phyloP scores from a whole-genome alignment of 129 eudicot genomes.

The Saposhnikovia divaricata region DNA sequence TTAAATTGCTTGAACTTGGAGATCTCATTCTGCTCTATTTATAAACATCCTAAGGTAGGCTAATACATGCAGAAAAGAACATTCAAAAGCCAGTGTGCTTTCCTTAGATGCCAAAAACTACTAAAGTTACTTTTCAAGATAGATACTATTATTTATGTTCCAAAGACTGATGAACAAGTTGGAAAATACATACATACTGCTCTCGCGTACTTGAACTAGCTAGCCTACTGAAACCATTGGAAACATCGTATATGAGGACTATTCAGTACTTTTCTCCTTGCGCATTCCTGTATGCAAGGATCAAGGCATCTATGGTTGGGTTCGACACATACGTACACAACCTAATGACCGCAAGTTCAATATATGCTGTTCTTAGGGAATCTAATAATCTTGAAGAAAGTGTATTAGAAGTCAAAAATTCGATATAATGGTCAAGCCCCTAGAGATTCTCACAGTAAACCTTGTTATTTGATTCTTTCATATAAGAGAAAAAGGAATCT shows the following conservation, averaged over 20 bases:
- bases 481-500: too few species aligned
- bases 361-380: conserved; percentile 22
- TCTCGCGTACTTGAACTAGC: conserved; percentile 9
- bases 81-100: conserved; percentile 41
- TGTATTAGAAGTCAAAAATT: conserved; percentile 14
- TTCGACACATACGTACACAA: conserved; percentile 18
- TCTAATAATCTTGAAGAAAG: conserved; percentile 13
- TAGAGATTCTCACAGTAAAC: conserved; percentile 19
- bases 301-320: conserved; percentile 12
- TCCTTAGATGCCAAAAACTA: conserved; percentile 40
- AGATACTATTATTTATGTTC: conserved; percentile 17
- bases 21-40: conserved; percentile 40
- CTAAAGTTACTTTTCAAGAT: conserved; percentile 36
- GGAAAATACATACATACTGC: conserved; percentile 17
- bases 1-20: conserved; percentile 33
- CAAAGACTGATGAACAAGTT: conserved; percentile 36
- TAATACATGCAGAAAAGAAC: conserved; percentile 30
- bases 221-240: conserved; percentile 12
- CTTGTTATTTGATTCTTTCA: conserved; percentile 28
- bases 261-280: not conserved
- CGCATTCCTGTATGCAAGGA: conserved; percentile 9
- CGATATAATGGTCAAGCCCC: conserved; percentile 16
- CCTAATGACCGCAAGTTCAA: conserved; percentile 24
- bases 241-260: conserved; percentile 5
- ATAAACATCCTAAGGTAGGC: conserved; percentile 34